Base-by-base conservation (phyloP, 306 rosid genomes). In the Vachellia pachyceras region DNA sequence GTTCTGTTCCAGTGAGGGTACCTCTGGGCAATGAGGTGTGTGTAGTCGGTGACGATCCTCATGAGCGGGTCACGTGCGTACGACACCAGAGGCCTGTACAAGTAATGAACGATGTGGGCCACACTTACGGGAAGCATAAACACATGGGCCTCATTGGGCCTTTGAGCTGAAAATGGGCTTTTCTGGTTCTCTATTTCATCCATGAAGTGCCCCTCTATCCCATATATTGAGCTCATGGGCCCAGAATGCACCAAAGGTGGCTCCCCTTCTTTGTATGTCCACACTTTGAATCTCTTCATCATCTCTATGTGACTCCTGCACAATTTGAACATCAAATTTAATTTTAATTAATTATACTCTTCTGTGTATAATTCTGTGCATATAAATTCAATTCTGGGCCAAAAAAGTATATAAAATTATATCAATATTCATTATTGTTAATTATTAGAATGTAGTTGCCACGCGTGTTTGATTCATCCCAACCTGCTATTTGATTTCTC, bases 261-360 rank as follows among this genome's bases (percentile, higher is more conserved):
- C 71, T 91, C 93, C 3, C 98, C 98, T 89, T 94, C 98, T 74
- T 68, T 88, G 85, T 91, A 94, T 13, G 65, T 71, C 97, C 97
- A 94, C 50, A 92, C 87, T 63, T 87, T 94, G 64, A 94, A 90
- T 74, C 86, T 88, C 84, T 90, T 91, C 85, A 74, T 15, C 97
- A 94, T 94, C 85, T 94, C 97, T n/a, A 78, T 61, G 77, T 92
- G 88, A 67, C 98, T 94, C 80, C 97, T 94, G 79, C 0, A 64
- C 36, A 61, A 29, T 29, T 1, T 29, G 33, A 29, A 29, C 2
- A 29, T 29, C 33, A 29, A 29, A 29, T 29, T 29, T 29, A 29
- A 29, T 29, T 29, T 29, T 29, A 29, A 29, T 29, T 29, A 29
- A 29, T 29, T 29, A 29, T 29, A 29, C 33, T 29, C 33, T 29